These are phyloP conservation scores for Knufia petricola DNA, from an alignment of 2,329 filamentous ascomycete genomes.

Conservation along the genomic window DNA sequence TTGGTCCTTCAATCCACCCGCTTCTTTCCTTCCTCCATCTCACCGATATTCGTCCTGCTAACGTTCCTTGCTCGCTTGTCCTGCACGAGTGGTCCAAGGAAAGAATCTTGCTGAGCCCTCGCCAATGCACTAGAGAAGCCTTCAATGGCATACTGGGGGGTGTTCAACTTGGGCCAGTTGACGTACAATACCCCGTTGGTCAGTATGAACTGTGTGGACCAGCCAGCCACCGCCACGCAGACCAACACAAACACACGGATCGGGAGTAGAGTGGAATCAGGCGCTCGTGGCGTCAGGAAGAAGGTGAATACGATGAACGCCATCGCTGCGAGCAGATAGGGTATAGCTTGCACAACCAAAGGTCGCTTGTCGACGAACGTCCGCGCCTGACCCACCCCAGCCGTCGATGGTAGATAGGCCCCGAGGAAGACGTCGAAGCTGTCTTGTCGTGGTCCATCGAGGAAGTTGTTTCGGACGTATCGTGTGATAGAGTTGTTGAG, in stretches of 20 bases:
- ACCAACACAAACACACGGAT: conserved; percentile 72
- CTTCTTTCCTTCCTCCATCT: conserved; percentile 96
- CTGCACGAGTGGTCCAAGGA: conserved; percentile 65
- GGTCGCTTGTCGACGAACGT: conserved; percentile 81
- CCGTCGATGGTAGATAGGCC: conserved; percentile 64
- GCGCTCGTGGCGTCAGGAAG: conserved; percentile 59
- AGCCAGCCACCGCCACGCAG: conserved; percentile 61
- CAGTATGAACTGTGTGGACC: conserved; percentile 67
- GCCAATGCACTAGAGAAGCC: conserved; percentile 79
- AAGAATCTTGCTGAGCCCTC: conserved; percentile 69
- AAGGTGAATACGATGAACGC: conserved; percentile 73
- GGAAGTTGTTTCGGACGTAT: conserved; percentile 89
- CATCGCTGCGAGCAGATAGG: conserved; percentile 79
- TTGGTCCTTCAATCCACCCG: conserved; percentile 59
- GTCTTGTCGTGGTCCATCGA: conserved; percentile 88
- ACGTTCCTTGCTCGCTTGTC: conserved; percentile 65
- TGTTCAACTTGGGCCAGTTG: conserved; percentile 96
- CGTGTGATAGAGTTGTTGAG: conserved; percentile 78
- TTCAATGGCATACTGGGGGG: conserved; percentile 73
- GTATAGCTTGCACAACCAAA: conserved; percentile 81
- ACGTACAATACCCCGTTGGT: conserved; percentile 89
- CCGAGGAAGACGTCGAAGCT: conserved; percentile 92
- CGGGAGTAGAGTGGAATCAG: conserved; percentile 68
- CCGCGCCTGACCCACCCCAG: conserved; percentile 59
- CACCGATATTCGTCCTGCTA: conserved; percentile 71